Conservation (phyloP, 2,329 filamentous ascomycete species). For the Paramyrothecium sp. region DNA sequence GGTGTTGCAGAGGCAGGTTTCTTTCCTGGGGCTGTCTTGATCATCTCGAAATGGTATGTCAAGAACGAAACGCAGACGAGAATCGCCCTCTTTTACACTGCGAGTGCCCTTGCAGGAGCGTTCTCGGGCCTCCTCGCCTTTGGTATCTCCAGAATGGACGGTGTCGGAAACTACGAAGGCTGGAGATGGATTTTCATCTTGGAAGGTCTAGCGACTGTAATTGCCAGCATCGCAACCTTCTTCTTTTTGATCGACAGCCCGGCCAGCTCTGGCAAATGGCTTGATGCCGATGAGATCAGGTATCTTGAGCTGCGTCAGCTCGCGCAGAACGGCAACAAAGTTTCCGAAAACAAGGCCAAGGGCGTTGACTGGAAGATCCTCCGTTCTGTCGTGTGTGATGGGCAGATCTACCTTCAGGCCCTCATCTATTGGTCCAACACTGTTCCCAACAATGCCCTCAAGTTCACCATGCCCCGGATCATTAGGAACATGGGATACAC, state of each 20-base stretch:
- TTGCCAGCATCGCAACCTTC: slow-evolving; percentile 24
- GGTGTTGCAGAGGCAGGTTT: slow-evolving; percentile 39
- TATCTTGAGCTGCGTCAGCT: slow-evolving; percentile 18
- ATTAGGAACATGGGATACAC: slow-evolving; percentile 37
- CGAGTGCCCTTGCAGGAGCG: slow-evolving; percentile 35
- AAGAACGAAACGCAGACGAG: slow-evolving; percentile 24
- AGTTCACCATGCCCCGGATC: slow-evolving; percentile 31
- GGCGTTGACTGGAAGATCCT: slow-evolving; percentile 19
- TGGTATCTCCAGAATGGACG: slow-evolving; percentile 41
- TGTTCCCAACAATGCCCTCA: slow-evolving; percentile 18
- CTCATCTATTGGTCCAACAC: slow-evolving; percentile 31
- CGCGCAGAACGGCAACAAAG: no score
- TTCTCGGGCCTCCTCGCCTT: slow-evolving; percentile 44
- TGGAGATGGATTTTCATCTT: slow-evolving; percentile 57
- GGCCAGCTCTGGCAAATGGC: slow-evolving; percentile 22
- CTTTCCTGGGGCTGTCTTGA: slow-evolving; percentile 27
- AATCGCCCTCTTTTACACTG: slow-evolving; percentile 32
- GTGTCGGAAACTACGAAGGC: slow-evolving; percentile 35
- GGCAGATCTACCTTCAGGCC: slow-evolving; percentile 25
- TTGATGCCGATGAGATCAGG: slow-evolving; percentile 34
- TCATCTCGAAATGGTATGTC: slow-evolving; percentile 26
- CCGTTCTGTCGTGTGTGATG: slow-evolving; percentile 24
- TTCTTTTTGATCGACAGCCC: slow-evolving; percentile 43
- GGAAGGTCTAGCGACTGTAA: slow-evolving; percentile 41
- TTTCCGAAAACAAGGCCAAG: slow-evolving; percentile 5